Conservation (phyloP, 306 rosid species). For the Albizia julibrissin region DNA sequence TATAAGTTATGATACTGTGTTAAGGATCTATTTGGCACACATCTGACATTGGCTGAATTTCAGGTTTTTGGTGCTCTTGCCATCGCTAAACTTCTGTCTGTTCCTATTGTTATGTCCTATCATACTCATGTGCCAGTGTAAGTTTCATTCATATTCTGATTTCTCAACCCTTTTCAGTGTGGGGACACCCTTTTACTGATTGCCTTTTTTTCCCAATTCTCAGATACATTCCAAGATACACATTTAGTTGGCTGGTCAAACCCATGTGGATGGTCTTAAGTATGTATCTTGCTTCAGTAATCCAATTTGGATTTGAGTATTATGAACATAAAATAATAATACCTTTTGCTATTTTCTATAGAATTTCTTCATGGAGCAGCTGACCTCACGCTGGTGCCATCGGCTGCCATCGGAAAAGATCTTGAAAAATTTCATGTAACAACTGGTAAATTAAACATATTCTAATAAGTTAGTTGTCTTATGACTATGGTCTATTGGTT, state of each 20-base stretch:
- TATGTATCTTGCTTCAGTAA: slow-evolving; percentile 42
- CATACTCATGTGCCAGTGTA: slow-evolving; percentile 98
- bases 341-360: slow-evolving; percentile 35
- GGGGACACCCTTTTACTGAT: background rate
- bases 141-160: slow-evolving; percentile 40
- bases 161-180: slow-evolving; percentile 21
- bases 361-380: slow-evolving; percentile 97
- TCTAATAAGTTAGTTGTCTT: background rate
- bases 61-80: slow-evolving; percentile 96
- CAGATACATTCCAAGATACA: slow-evolving; percentile 97
- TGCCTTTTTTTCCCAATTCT: slow-evolving; percentile 32
- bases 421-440: slow-evolving; percentile 78
- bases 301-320: slow-evolving; percentile 9
- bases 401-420: slow-evolving; percentile 87
- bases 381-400: slow-evolving; percentile 94
- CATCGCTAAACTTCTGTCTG: slow-evolving; percentile 79
- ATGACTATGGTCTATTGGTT: background rate
- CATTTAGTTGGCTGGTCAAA: slow-evolving; percentile 97
- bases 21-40: slow-evolving; percentile 9
- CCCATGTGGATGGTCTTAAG: slow-evolving; percentile 99
- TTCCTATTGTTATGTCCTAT: slow-evolving; percentile 97
- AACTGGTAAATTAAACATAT: slow-evolving; percentile 62
- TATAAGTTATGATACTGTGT: slow-evolving; percentile 4
- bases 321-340: slow-evolving; percentile 26
- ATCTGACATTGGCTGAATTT: slow-evolving; percentile 37